Conservation (phyloP, 805 yeast species). For the Lachancea quebecensis region DNA sequence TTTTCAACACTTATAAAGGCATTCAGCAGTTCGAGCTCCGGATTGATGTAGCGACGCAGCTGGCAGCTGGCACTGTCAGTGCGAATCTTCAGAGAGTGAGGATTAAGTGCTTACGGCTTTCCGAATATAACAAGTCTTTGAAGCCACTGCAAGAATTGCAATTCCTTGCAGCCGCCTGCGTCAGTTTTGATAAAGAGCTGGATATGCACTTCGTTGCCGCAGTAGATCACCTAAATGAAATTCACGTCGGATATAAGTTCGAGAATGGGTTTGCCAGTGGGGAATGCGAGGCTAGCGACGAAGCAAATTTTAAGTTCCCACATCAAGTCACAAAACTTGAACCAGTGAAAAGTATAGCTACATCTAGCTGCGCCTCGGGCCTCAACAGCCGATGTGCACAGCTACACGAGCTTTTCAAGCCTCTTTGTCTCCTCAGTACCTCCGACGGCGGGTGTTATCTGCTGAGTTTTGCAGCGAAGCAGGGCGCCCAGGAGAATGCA, state of each 20-base stretch:
- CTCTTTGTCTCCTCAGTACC: slow-evolving; percentile 4
- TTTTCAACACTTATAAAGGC: slow-evolving; percentile 15
- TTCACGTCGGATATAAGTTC: too few relatives aligned
- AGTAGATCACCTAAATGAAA: too few relatives aligned
- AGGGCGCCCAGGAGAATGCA: too few relatives aligned
- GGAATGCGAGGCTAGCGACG: too few relatives aligned
- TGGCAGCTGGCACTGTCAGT: neutral
- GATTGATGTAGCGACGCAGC: neutral
- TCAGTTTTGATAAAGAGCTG: neutral
- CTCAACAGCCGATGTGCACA: neutral
- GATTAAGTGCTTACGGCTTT: neutral
- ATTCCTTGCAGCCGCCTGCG: neutral
- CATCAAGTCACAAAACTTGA: too few relatives aligned
- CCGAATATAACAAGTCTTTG: neutral
- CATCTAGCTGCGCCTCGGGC: neutral
- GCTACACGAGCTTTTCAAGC: neutral
- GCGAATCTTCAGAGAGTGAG: neutral
- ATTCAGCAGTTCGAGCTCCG: slow-evolving; percentile 9
- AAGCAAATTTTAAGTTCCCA: too few relatives aligned
- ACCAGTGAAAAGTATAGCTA: too few relatives aligned
- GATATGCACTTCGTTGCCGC: neutral
- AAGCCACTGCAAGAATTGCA: neutral
- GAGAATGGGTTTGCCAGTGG: too few relatives aligned
- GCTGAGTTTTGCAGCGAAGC: slow-evolving; percentile 2
- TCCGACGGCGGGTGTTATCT: slow-evolving; percentile 4